Conservation (phyloP, 1,284 basidiomycete species). For the Amylostereum areolatum region DNA sequence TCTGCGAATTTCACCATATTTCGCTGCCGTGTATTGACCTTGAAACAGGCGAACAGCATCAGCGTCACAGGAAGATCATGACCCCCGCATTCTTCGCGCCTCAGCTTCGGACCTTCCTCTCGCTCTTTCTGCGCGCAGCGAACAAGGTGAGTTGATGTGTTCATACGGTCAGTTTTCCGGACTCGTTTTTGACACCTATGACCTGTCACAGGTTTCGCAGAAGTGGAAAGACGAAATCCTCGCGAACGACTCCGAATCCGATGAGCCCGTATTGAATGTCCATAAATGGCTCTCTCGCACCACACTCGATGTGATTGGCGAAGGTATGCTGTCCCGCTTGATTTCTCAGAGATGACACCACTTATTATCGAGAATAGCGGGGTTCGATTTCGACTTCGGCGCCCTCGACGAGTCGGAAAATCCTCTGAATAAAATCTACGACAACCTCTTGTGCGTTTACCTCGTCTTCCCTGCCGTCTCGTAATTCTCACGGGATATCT, state of each 20-base stretch:
- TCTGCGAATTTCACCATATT: not conserved
- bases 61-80: constrained; percentile 24
- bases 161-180: not conserved
- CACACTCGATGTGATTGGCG: constrained; percentile 17
- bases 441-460: constrained; percentile 15
- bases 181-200: not conserved
- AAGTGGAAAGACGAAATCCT: constrained; percentile 16
- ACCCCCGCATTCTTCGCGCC: constrained; percentile 23
- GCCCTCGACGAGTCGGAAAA: constrained; percentile 14
- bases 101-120: constrained; percentile 14
- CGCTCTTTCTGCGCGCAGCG: constrained; percentile 11
- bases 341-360: not conserved
- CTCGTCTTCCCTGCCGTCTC: not conserved
- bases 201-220: constrained; percentile 11
- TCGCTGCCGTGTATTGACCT: not conserved
- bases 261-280: constrained; percentile 11
- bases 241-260: constrained; percentile 1
- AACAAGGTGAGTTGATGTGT: not conserved
- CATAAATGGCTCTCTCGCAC: constrained; percentile 15
- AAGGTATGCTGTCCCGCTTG: constrained; percentile 7
- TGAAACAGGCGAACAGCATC: constrained; percentile 20
- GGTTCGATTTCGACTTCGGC: constrained; percentile 18
- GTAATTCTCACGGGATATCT: not conserved
- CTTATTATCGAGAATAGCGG: constrained; percentile 9
- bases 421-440: constrained; percentile 11